A percentile compares a stretch with the other conserved stretches of the same genome.
phyloP scores from a whole-genome alignment of 768 basidiomycete genomes.

The Tricholoma flavovirens region DNA sequence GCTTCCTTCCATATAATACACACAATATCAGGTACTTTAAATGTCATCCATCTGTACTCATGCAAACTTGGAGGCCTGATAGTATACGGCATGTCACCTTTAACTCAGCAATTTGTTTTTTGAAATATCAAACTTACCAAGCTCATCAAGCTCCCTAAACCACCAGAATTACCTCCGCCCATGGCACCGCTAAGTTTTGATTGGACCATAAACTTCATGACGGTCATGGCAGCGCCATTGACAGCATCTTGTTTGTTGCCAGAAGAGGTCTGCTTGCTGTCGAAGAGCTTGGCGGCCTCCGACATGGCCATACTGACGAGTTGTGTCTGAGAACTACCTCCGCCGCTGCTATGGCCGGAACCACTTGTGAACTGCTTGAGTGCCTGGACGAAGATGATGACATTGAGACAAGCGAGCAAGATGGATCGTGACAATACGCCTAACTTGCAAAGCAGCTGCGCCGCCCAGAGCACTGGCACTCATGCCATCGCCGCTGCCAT shows the following conservation, averaged over 20 bases:
- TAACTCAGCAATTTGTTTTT: background rate
- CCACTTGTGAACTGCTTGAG: constrained; percentile 64
- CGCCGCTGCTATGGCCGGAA: constrained; percentile 28
- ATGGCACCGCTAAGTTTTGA: constrained; percentile 48
- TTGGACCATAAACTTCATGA: constrained; percentile 77
- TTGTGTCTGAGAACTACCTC: constrained; percentile 50
- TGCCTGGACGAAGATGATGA: constrained; percentile 30
- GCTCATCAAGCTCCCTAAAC: constrained; percentile 53
- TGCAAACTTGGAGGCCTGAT: constrained; percentile 26
- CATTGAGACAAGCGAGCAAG: background rate
- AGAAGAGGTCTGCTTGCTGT: constrained; percentile 56
- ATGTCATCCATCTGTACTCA: background rate
- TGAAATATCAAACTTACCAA: constrained; percentile 42
- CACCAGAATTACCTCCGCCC: constrained; percentile 67
- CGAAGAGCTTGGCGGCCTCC: constrained; percentile 72
- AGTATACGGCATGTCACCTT: background rate
- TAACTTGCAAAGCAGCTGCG: constrained; percentile 75
- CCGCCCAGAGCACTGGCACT: constrained; percentile 62
- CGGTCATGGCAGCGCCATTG: constrained; percentile 79
- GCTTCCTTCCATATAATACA: too few relatives aligned
- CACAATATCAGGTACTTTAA: too few relatives aligned
- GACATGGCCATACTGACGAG: constrained; percentile 85
- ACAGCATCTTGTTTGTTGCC: constrained; percentile 81
- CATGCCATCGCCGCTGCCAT: constrained; percentile 45
- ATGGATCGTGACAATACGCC: constrained; percentile 1